Base-by-base conservation (phyloP, 108 stramenopile species). In the Pseudonitzschia pungens region DNA sequence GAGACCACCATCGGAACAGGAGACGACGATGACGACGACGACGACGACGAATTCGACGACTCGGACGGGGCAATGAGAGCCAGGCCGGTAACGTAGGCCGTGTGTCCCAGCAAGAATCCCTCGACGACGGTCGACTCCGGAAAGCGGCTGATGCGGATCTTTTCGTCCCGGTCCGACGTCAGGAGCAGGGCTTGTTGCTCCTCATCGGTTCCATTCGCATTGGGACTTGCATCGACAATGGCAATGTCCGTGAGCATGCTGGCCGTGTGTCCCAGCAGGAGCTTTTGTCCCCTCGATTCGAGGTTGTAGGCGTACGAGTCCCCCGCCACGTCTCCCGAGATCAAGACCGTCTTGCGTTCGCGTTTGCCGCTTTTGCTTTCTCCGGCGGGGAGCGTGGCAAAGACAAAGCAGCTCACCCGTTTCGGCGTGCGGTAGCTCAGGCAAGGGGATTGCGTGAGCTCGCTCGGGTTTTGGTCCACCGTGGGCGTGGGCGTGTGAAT, bases 161-260 rank as follows among this genome's bases (percentile, higher is more conserved):
- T 95, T 84, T 95, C 94, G 72, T 95, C 94, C 22, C 94, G 70
- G 73, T 95, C 94, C 28, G 94, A 77, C 8, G 92, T 91, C 29
- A 94, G 79, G 33, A 94, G 36, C 27, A 62, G 71, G 44, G 68
- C 14, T 12, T 48, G 14, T 4, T 14, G 58, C 32, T 51, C 56
- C 11, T 20, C 75, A 63, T 20, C 10, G 45, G 7, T 69, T 26
- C 12, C 68, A 51, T 36, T 70, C n/a, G n/a, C n/a, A n/a, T n/a
- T n/a, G n/a, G n/a, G 65, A 36, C 36, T 36, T 36, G 2, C 6
- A 0, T 48, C 28, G 28, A 4, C 73, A 48, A 71, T 55, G 20
- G 32, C 70, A 29, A 75, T 50, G 50, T 81, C 85, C 15, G 94
- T 95, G 67, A 92, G 77, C 86, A 95, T 92, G 66, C 87, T 89